Evolutionary conservation across 352 stramenopile genomes (phyloP), one percentile per base, ranked within the genome.

Genomic region (Globisporangium solare): DNA sequence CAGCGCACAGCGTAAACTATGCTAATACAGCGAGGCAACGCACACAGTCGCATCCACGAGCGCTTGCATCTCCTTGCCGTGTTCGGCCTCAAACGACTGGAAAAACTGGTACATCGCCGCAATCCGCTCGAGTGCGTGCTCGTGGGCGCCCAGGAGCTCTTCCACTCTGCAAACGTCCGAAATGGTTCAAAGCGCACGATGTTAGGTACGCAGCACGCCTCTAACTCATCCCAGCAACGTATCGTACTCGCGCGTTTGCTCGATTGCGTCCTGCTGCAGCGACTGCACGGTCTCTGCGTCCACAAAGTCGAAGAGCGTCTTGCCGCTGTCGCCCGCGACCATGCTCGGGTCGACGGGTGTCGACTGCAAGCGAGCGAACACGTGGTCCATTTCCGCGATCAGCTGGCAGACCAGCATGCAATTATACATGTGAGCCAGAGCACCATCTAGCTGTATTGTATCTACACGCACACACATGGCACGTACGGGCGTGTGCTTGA

Each of bases 291-390:
- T 90, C 46, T 92, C 84, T 2, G 82, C 79, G 50, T 94, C 84
- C 3, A 94, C 63, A 61, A 89, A 94, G 66, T 94, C 84, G 43
- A 89, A 94, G 11, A 94, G 68, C 40, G 84, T 92, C 63, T 92
- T 92, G 52, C 63, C 68, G 7, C 32, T 53, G 42, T 92, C 77
- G 8, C 67, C 74, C 15, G 56, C 66, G 37, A 83, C 72, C 64
- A 92, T 82, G 0, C 59, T 59, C 7, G 79, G 72, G 41, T 88
- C 79, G 18, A 90, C 79, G 0, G 47, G 43, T 15, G 61, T 83
- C 20, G 60, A 56, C 50, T 74, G 71, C 14, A 94, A 68, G 51
- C 83, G 74, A 42, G 79, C 56, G 54, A 94, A 94, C 58, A 94
- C 83, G 47, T 61, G 58, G 51, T 91, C 74, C 73, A 94, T 86